Base-by-base conservation (phyloP, 2,329 filamentous ascomycete genomes). In the Fusarium sp. region DNA sequence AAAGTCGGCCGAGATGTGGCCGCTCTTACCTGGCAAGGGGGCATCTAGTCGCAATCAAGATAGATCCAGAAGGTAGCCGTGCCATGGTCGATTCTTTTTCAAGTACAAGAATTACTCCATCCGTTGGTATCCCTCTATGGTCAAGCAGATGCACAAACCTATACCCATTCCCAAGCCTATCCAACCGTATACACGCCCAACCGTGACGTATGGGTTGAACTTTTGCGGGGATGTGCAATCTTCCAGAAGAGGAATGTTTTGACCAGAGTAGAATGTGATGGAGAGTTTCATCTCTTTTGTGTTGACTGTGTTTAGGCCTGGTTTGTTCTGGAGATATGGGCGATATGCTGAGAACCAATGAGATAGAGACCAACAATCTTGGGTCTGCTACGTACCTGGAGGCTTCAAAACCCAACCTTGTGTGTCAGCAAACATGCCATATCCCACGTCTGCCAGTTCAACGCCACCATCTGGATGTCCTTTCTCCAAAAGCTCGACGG, bases 381-480 rank as follows among this genome's bases (percentile, higher is more conserved):
- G n/a, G n/a, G 14, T 31, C 2, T 24, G 33, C 4, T 20, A 31
- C 78, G 51, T 78, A 87, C 92, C 93, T 72, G 88, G 84, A 0
- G 95, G 95, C 81, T 98, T 98, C 40, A 97, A 86, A 2, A 96
- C 91, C 85, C 94, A 98, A 22, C 96, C 95, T 16, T 87, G 87
- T 0, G 93, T 94, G 12, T 92, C 93, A 1, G 90, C 88, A 81
- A 98, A 98, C 94, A 97, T 96, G 75, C 91, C 95, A 79, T 92
- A 78, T 98, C 95, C 81, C 93, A 92, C 70, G 92, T 92, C 82
- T 98, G 95, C 94, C 95, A 98, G 83, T 98, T 98, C 69, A 98
- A 85, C 0, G 95, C 95, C 1, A 97, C 94, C 75, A 98, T 92
- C 82, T 98, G 96, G 4, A 97, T 92, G 12, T 95, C 95, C 72